Evolutionary conservation across 306 rosid genomes (phyloP).

Genomic region (Acmispon strigosus): DNA sequence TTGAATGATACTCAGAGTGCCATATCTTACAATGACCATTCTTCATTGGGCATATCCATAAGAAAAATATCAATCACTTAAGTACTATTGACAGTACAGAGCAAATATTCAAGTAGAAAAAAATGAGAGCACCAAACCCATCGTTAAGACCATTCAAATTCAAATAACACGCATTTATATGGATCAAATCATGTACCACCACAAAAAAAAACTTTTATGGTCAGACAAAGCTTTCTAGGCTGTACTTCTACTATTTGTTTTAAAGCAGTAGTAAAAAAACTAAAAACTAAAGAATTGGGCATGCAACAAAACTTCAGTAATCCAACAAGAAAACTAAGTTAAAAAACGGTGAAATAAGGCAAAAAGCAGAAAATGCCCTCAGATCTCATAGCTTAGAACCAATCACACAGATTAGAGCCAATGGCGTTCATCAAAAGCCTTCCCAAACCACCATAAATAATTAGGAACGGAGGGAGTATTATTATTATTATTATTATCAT

Average conservation of each 20-base stretch:
- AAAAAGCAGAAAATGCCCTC: slow-evolving; percentile 8
- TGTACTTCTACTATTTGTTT: too few species aligned
- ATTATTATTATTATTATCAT: too few species aligned
- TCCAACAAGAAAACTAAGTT: not conserved
- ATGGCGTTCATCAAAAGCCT: slow-evolving; percentile 15
- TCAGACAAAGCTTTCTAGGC: too few species aligned
- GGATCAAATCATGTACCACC: not conserved
- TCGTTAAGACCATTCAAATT: too few species aligned
- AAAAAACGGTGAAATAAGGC: not conserved
- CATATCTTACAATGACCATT: not conserved
- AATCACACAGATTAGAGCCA: not conserved
- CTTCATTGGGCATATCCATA: slow-evolving; percentile 26
- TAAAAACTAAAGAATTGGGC: not conserved
- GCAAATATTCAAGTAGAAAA: not conserved
- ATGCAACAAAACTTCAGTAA: not conserved
- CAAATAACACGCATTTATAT: too few species aligned
- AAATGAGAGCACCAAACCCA: not conserved
- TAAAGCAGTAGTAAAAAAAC: too few species aligned
- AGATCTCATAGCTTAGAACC: slow-evolving; percentile 26
- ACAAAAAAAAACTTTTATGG: not conserved
- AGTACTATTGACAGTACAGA: not conserved
- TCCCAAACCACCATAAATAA: not conserved
- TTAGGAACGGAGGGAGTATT: too few species aligned
- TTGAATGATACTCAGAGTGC: not conserved
- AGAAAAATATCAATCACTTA: not conserved